Conservation (phyloP, 306 rosid species). For the Sicyos baderoa region DNA sequence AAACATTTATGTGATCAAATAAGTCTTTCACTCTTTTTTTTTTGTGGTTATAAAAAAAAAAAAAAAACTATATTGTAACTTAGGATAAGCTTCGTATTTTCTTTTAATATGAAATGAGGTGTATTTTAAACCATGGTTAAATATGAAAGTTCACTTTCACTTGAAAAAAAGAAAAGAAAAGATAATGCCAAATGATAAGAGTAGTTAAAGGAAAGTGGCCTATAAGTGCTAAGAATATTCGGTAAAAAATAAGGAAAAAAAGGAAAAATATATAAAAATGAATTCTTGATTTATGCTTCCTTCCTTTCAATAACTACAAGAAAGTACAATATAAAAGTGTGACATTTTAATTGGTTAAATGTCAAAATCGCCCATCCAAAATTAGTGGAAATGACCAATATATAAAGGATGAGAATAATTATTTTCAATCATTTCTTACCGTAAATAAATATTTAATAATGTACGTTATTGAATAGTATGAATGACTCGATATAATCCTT, state of each 20-base stretch:
- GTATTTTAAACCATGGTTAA: no score
- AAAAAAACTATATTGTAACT: no score
- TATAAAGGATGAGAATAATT: neutral
- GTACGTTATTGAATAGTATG: neutral
- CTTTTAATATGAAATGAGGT: no score
- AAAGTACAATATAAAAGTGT: neutral
- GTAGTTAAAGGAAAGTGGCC: neutral
- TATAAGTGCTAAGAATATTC: neutral
- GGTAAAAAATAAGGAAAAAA: neutral
- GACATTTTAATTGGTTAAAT: neutral
- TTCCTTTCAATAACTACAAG: neutral
- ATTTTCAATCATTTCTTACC: neutral
- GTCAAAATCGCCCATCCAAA: neutral
- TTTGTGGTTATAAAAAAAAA: no score
- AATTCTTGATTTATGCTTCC: neutral
- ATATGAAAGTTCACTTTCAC: no score
- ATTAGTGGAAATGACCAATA: neutral
- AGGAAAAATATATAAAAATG: neutral
- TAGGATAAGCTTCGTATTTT: no score
- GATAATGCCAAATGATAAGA: no score
- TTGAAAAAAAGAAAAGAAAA: no score
- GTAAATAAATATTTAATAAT: neutral
- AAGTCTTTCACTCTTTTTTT: no score
- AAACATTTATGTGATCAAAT: no score
- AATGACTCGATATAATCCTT: neutral